Percentiles rank a stretch among this genome's conserved stretches.
Conservation (phyloP, 768 basidiomycete genomes). For the Phlebiopsis flavidoalba region DNA sequence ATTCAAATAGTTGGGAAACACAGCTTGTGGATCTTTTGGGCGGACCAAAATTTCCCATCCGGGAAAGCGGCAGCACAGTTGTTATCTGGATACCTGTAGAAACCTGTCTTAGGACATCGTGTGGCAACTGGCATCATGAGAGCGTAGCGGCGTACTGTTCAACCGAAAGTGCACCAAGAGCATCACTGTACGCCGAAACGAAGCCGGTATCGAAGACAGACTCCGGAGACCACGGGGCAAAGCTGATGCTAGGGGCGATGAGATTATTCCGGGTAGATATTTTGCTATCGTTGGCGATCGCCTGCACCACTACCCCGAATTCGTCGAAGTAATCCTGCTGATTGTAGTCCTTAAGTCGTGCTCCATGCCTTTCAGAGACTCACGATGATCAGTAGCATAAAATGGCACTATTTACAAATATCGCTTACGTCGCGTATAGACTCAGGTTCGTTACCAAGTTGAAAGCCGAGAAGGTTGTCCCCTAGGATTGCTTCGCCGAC, state of each 20-base stretch:
- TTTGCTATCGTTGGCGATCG: constrained; percentile 17
- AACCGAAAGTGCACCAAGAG: constrained; percentile 34
- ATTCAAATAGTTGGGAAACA: constrained; percentile 39
- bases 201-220: constrained; percentile 29
- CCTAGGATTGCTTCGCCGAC: constrained; percentile 40
- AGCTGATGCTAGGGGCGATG: constrained; percentile 27
- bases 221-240: constrained; percentile 27
- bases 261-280: constrained; percentile 24
- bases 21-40: constrained; percentile 30
- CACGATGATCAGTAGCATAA: background rate
- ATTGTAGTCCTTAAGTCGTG: constrained; percentile 27
- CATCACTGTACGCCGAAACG: constrained; percentile 21
- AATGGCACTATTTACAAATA: background rate
- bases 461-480: constrained; percentile 37
- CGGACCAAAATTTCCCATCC: constrained; percentile 16
- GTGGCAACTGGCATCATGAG: no score
- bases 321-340: constrained; percentile 28
- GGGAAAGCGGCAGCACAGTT: constrained; percentile 28
- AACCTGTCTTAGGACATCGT: no score
- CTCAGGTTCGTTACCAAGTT: constrained; percentile 59
- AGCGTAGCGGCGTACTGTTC: constrained; percentile 26
- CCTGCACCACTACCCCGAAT: constrained; percentile 22
- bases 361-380: constrained; percentile 25
- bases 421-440: constrained; percentile 41
- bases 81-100: constrained; percentile 31